Percentiles rank a stretch among this genome's conserved stretches.
These are phyloP conservation scores for Gnomoniopsis sp. DNA, from an alignment of 2,329 filamentous ascomycete genomes.

Conservation along the genomic window DNA sequence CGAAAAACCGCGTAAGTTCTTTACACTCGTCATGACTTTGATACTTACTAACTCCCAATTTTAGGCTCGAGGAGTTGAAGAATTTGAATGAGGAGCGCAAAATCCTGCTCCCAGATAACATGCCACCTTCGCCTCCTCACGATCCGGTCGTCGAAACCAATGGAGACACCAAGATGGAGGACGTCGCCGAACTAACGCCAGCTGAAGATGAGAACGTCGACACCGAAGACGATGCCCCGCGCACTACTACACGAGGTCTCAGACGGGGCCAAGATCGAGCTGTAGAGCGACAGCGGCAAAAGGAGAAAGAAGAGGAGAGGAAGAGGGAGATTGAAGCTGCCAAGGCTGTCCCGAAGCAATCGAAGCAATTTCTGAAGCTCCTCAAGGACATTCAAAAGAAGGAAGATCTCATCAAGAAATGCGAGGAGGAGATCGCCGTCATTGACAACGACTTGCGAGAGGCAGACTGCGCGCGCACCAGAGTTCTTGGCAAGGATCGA, in stretches of 20 bases:
- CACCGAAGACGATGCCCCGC: slow-evolving; percentile 64
- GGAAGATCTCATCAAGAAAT: slow-evolving; percentile 73
- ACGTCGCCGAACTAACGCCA: slow-evolving; percentile 60
- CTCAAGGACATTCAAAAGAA: slow-evolving; percentile 87
- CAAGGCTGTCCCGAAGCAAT: slow-evolving; percentile 69
- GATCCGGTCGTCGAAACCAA: slow-evolving; percentile 45
- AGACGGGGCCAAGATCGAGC: slow-evolving; percentile 65
- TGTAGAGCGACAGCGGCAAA: slow-evolving; percentile 74
- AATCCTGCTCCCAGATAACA: slow-evolving; percentile 70
- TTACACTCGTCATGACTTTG: not conserved
- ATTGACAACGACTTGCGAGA: slow-evolving; percentile 92
- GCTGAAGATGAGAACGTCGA: slow-evolving; percentile 62
- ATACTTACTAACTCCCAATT: slow-evolving; percentile 26
- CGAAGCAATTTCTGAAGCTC: slow-evolving; percentile 85
- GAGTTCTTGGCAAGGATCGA: slow-evolving; percentile 85
- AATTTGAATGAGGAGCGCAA: slow-evolving; percentile 70
- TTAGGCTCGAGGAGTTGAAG: slow-evolving; percentile 67
- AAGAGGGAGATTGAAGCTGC: slow-evolving; percentile 64
- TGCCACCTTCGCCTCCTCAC: slow-evolving; percentile 58
- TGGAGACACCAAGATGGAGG: slow-evolving; percentile 59
- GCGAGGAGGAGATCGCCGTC: slow-evolving; percentile 79
- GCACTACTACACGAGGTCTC: slow-evolving; percentile 45
- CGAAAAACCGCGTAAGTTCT: slow-evolving; percentile 61
- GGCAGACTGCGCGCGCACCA: slow-evolving; percentile 86
- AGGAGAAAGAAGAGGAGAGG: slow-evolving; percentile 63